Conservation (phyloP, 257 asterid species). For the Henckelia pumila region DNA sequence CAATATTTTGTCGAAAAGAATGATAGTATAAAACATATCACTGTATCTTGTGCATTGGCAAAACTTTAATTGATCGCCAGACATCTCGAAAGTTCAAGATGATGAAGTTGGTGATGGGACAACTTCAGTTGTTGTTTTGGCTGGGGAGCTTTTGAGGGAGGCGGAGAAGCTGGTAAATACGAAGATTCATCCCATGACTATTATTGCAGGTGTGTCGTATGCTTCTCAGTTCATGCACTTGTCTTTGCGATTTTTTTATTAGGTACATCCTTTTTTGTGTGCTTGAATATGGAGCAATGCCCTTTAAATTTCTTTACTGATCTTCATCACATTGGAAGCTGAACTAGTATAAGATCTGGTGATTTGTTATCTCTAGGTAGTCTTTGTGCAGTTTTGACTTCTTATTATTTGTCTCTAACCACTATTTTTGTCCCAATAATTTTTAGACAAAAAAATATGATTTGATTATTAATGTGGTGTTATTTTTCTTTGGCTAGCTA, state of each 20-base stretch:
- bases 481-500: background rate
- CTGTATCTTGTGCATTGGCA: background rate
- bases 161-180: constrained; percentile 90
- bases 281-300: background rate
- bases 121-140: constrained; percentile 94
- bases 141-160: constrained; percentile 97
- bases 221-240: constrained; percentile 6
- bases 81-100: constrained; percentile 96
- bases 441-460: background rate
- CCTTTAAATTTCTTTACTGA: background rate
- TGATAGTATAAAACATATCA: background rate
- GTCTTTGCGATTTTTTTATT: background rate
- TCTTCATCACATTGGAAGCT: background rate
- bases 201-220: constrained; percentile 61
- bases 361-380: background rate
- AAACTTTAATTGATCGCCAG: constrained; percentile 44
- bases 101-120: constrained; percentile 99
- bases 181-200: constrained; percentile 94
- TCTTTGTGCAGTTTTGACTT: background rate
- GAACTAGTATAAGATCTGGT: background rate
- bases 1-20: background rate
- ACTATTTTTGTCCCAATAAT: background rate
- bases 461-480: background rate
- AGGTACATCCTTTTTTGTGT: constrained; percentile 3
- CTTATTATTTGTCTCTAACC: background rate